phyloP scores from a whole-genome alignment of 2,329 filamentous ascomycete genomes.

The Clathrospora elynae region DNA sequence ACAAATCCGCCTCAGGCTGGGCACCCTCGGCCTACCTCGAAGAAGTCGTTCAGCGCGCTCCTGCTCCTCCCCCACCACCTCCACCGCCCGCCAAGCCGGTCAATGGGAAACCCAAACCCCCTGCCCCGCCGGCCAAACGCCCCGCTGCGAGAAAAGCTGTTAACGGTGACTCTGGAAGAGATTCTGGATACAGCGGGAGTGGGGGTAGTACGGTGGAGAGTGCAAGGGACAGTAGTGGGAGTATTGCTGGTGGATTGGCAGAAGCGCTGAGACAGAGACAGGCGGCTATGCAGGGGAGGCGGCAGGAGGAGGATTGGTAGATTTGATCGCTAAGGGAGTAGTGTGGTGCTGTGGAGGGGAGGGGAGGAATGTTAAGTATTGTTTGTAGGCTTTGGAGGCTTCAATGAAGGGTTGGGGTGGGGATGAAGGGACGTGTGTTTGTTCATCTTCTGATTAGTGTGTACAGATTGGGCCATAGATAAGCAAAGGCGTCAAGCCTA shows the following conservation, averaged over 20 bases:
- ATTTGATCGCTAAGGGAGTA: neutral
- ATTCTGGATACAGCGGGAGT: constrained; percentile 58
- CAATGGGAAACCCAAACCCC: constrained; percentile 72
- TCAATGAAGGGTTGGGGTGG: no score
- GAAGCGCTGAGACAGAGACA: constrained; percentile 57
- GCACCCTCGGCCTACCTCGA: constrained; percentile 92
- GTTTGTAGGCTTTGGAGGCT: no score
- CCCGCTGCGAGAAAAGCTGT: constrained; percentile 74
- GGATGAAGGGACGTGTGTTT: no score
- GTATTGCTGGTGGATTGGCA: constrained; percentile 57
- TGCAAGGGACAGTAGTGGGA: constrained; percentile 49
- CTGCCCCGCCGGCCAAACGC: constrained; percentile 79
- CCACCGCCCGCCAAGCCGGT: constrained; percentile 63
- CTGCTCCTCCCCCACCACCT: constrained; percentile 59
- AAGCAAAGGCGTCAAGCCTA: no score
- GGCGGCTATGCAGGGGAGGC: constrained; percentile 55
- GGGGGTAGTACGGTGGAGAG: constrained; percentile 46
- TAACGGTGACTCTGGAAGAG: constrained; percentile 65
- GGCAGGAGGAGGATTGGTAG: constrained; percentile 47
- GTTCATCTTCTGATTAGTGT: no score
- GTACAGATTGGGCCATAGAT: no score
- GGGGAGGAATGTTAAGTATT: no score
- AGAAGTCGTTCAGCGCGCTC: constrained; percentile 65
- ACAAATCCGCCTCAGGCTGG: constrained; percentile 81
- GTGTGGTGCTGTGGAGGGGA: neutral